A percentile compares a stretch with the other conserved stretches of the same genome.
Conservation (phyloP, 2,329 filamentous ascomycete genomes). For the Truncatella angustata region DNA sequence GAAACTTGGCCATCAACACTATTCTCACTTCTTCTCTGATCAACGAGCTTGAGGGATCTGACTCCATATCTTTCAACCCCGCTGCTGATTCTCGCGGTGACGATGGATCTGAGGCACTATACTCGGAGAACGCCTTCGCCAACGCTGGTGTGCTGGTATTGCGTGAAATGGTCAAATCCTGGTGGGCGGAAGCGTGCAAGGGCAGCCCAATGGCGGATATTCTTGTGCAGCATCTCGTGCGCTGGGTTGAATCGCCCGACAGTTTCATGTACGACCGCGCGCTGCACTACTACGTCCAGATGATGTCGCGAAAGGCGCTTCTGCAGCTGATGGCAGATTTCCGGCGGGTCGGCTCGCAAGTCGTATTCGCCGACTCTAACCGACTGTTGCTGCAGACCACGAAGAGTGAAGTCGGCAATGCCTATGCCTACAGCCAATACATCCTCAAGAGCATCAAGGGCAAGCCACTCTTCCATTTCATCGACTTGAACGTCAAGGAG, state of each 20-base stretch:
- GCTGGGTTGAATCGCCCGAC: constrained; percentile 92
- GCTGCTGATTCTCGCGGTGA: constrained; percentile 60
- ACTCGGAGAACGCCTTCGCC: constrained; percentile 89
- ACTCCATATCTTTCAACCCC: constrained; percentile 83
- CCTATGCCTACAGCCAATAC: constrained; percentile 95
- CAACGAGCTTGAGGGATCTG: constrained; percentile 90
- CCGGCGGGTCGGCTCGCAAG: constrained; percentile 87
- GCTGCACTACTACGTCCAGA: constrained; percentile 94
- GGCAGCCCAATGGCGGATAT: constrained; percentile 95
- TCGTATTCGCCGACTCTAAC: constrained; percentile 92
- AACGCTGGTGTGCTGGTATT: constrained; percentile 86
- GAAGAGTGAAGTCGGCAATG: constrained; percentile 94
- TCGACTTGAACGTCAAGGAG: constrained; percentile 95
- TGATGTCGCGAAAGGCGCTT: constrained; percentile 97
- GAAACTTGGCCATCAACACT: constrained; percentile 96
- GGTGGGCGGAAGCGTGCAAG: constrained; percentile 93
- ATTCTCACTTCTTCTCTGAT: constrained; percentile 95
- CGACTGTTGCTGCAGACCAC: constrained; percentile 90
- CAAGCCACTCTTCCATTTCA: constrained; percentile 94
- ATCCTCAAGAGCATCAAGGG: constrained; percentile 96
- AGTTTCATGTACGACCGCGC: constrained; percentile 95
- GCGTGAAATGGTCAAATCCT: constrained; percentile 96
- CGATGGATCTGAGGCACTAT: constrained; percentile 68
- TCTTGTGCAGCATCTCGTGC: constrained; percentile 93
- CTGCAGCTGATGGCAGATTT: constrained; percentile 98